These are phyloP conservation scores for Xylaria palmicola DNA, from an alignment of 495 filamentous ascomycete genomes.

Conservation along the genomic window DNA sequence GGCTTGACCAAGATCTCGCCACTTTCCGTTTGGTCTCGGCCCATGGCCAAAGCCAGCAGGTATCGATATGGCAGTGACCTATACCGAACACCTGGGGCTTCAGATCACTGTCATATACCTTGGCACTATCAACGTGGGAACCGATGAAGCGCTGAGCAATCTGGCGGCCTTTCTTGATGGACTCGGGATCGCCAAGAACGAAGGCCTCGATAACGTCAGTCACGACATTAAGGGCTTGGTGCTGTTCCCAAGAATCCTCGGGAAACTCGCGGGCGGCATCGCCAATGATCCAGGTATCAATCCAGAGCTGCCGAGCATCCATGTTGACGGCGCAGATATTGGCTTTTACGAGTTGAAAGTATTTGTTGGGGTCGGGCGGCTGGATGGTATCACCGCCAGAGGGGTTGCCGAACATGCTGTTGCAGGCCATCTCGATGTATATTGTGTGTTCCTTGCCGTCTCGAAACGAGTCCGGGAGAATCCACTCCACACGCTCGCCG, in stretches of 20 bases:
- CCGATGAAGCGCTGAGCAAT: conserved; percentile 84
- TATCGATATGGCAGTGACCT: conserved; percentile 96
- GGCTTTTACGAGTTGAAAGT: conserved; percentile 73
- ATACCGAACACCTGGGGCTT: conserved; percentile 80
- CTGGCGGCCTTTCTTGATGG: conserved; percentile 73
- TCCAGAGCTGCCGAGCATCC: conserved; percentile 75
- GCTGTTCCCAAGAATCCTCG: conserved; percentile 77
- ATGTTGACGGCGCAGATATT: conserved; percentile 87
- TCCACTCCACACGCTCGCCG: conserved; percentile 86
- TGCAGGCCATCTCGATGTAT: conserved; percentile 98
- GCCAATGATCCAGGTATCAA: conserved; percentile 95
- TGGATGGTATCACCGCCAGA: conserved; percentile 82
- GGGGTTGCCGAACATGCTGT: conserved; percentile 96
- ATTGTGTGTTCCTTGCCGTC: conserved; percentile 86
- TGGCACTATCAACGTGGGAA: conserved; percentile 71
- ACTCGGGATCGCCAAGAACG: conserved; percentile 72
- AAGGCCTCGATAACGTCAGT: conserved; percentile 90
- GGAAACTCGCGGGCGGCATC: conserved; percentile 83
- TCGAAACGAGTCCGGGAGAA: conserved; percentile 73
- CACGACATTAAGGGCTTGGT: conserved; percentile 76
- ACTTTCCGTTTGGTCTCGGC: conserved; percentile 99
- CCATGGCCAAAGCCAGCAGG: conserved; percentile 98
- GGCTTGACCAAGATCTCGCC: conserved; percentile 92
- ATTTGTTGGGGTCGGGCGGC: conserved; percentile 79
- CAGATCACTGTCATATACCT: conserved; percentile 77